Conservation (phyloP, 2,329 filamentous ascomycete species). For the Diaporthe sp. region DNA sequence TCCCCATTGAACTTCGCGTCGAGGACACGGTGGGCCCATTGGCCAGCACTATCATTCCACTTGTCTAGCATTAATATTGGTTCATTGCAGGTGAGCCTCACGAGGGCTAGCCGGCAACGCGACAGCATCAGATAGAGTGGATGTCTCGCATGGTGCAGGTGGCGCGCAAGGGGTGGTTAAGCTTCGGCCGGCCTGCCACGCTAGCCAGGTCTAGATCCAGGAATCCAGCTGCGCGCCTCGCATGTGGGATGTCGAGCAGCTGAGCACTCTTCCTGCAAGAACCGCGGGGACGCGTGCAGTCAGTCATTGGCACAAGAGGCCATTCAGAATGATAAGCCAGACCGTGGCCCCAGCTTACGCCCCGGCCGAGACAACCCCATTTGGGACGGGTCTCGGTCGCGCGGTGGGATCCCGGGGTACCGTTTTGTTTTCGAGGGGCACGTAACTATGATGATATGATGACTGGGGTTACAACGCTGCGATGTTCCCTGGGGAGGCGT, state of each 20-base stretch:
- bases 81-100: constrained; percentile 24
- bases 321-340: not conserved
- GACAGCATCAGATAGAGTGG: constrained; percentile 28
- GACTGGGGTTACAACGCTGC: constrained; percentile 1
- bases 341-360: not conserved
- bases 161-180: constrained; percentile 24
- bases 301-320: not conserved
- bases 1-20: not conserved
- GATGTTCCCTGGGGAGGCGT: not conserved
- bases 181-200: constrained; percentile 21
- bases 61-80: constrained; percentile 24
- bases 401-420: constrained; percentile 6
- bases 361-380: constrained; percentile 23
- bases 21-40: constrained; percentile 1
- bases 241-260: not conserved
- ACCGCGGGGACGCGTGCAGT: not conserved
- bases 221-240: too few relatives aligned
- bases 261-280: constrained; percentile 7
- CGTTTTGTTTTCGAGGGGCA: not conserved
- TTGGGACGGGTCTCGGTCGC: constrained; percentile 2
- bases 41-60: constrained; percentile 1
- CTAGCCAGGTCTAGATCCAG: constrained; percentile 16
- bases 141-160: constrained; percentile 29
- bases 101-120: not conserved
- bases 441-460: constrained; percentile 30